Conservation (phyloP, 116 monocot species). For the Trichopus zeylanicus region DNA sequence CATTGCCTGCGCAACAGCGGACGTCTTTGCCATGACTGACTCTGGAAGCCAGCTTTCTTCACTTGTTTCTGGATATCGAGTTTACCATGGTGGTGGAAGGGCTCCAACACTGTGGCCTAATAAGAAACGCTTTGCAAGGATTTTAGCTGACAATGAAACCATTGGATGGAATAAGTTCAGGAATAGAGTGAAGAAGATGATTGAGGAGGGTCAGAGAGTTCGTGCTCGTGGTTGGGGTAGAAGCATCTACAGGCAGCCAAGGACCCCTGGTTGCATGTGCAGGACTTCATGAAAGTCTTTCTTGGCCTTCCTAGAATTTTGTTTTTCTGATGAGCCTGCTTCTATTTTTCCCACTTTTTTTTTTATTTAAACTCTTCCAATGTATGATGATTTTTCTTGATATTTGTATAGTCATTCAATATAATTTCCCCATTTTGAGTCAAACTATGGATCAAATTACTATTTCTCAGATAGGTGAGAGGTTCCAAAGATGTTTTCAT, state of each 20-base stretch:
- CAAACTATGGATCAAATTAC: not conserved
- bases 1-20: slow-evolving; percentile 69
- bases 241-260: slow-evolving; percentile 78
- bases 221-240: slow-evolving; percentile 40
- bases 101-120: slow-evolving; percentile 71
- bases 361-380: no score
- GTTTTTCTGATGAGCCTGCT: not conserved
- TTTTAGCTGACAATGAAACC: slow-evolving; percentile 37
- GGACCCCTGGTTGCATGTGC: slow-evolving; percentile 81
- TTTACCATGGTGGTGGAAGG: slow-evolving; percentile 60
- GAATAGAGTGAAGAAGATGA: slow-evolving; percentile 57
- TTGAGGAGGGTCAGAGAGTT: slow-evolving; percentile 52
- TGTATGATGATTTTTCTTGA: no score
- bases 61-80: slow-evolving; percentile 71
- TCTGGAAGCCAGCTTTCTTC: slow-evolving; percentile 92
- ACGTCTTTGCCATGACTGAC: slow-evolving; percentile 91
- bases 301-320: not conserved
- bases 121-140: slow-evolving; percentile 44
- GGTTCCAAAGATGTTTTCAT: no score
- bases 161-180: slow-evolving; percentile 47
- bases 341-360: no score
- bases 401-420: not conserved
- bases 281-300: not conserved
- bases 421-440: not conserved
- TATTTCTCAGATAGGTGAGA: no score